Evolutionary conservation across 23 red algal species (phyloP), one percentile per base, ranked within the genome.

Genomic region (Gracilaria domingensis): DNA sequence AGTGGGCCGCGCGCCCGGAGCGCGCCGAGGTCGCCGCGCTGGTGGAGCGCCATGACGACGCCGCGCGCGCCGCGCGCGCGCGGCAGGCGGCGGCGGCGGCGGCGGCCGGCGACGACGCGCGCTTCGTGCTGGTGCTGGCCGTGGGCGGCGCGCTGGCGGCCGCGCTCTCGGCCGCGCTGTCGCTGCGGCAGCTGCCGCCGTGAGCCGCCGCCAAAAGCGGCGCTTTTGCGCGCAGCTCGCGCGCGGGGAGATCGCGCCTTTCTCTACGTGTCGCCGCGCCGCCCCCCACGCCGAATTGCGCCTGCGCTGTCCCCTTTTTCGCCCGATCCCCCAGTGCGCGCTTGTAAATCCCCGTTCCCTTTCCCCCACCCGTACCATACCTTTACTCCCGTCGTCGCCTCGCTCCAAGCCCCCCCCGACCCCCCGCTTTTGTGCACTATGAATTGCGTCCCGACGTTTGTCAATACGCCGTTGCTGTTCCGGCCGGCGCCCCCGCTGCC

Each of bases 401-500:
- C n/a, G 51, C n/a, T 53, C 5, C 51, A 58, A 61, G 79, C 79
- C 53, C 62, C 62, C 79, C 28, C 62, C 49, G 59, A 49, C 12
- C 20, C 79, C 5, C 64, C 82, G 42, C 60, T 67, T n/a, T n/a
- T n/a, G n/a, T n/a, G n/a, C n/a, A n/a, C n/a, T n/a, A 45, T 45
- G 42, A 45, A 45, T 45, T 45, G 42, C 42, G 42, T 45, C 42
- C 4, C 42, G 42, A 11, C 42, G 42, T 45, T 45, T 45, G 42
- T 45, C 42, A 4, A 4, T 11, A 45, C 42, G 42, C 42, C 42
- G 42, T 11, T 45, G 25, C 56, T 67, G 44, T 56, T 86, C 30
- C 60, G 65, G 37, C 60, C 64, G 30, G 38, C 62, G 50, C 38
- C 45, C 28, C 30, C 53, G 50, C 80, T 47, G 80, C 80, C 57